Percentiles rank a stretch among this genome's conserved stretches.
Evolutionary conservation across 306 rosid species (phyloP).

Genomic region (Gleditsia sinensis): DNA sequence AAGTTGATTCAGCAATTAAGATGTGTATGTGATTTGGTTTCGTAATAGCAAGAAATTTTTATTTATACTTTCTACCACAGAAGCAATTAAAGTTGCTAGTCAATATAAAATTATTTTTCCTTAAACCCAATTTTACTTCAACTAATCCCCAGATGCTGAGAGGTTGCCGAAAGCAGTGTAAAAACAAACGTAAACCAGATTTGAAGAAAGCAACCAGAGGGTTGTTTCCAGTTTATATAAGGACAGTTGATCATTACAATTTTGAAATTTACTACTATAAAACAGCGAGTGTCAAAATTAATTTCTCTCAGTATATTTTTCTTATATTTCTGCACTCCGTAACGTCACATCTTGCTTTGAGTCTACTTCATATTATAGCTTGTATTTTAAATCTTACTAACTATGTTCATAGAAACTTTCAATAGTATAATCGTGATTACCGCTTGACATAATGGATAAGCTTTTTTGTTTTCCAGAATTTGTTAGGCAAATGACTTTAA

Average conservation of each 20-base stretch:
- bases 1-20: too few species aligned
- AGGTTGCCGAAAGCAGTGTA: background rate
- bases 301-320: too few species aligned
- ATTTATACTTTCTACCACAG: too few species aligned
- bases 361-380: background rate
- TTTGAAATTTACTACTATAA: background rate
- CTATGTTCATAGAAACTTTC: background rate
- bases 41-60: too few species aligned
- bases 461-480: background rate
- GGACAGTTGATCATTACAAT: background rate
- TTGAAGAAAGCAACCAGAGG: background rate
- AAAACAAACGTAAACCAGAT: background rate
- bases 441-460: too few species aligned
- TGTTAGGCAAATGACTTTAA: background rate
- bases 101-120: background rate
- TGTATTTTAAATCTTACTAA: slow-evolving; percentile 1
- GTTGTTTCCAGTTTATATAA: background rate
- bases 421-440: too few species aligned
- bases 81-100: background rate
- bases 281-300: too few species aligned
- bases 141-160: background rate
- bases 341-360: too few species aligned
- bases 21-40: too few species aligned
- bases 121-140: background rate
- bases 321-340: too few species aligned